phyloP scores from a whole-genome alignment of 2,329 filamentous ascomycete species.

The Aureobasidium namibiae region DNA sequence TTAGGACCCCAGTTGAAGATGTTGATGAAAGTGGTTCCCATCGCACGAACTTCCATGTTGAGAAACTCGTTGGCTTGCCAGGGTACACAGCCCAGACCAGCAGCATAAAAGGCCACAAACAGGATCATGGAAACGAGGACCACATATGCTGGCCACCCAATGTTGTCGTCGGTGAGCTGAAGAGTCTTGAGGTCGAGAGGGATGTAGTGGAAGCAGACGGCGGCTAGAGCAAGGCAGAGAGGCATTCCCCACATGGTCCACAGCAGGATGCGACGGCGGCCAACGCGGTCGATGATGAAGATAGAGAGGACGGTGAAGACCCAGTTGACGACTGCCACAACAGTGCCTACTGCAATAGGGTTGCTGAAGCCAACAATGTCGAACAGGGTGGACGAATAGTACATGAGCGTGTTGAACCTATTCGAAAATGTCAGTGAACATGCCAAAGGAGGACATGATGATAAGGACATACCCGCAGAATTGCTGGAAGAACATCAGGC shows the following conservation, averaged over 20 bases:
- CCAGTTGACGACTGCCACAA: conserved; percentile 75
- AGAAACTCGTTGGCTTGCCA: conserved; percentile 43
- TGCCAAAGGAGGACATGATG: background rate
- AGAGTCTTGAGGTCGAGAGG: conserved; percentile 30
- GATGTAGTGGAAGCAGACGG: conserved; percentile 61
- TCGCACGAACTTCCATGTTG: conserved; percentile 41
- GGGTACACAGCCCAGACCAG: conserved; percentile 39
- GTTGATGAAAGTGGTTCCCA: conserved; percentile 42
- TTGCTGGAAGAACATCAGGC: conserved; percentile 30
- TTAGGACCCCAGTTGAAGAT: conserved; percentile 37
- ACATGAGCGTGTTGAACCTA: conserved; percentile 71
- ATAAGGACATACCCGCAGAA: conserved; percentile 25
- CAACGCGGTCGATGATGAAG: conserved; percentile 67
- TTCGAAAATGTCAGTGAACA: background rate
- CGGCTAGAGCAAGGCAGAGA: conserved; percentile 59
- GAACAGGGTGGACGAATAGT: conserved; percentile 47
- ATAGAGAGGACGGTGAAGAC: conserved; percentile 66
- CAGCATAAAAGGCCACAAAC: conserved; percentile 37
- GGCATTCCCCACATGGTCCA: conserved; percentile 74
- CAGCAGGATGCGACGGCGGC: conserved; percentile 65
- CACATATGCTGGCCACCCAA: conserved; percentile 30
- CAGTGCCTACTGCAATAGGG: conserved; percentile 70
- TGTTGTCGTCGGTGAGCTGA: conserved; percentile 19
- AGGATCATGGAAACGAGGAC: conserved; percentile 39
- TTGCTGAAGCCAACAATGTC: conserved; percentile 63